Evolutionary conservation across 306 rosid species (phyloP), one percentile per base, ranked within the genome.

Genomic region (peach (Prunus persica)): DNA sequence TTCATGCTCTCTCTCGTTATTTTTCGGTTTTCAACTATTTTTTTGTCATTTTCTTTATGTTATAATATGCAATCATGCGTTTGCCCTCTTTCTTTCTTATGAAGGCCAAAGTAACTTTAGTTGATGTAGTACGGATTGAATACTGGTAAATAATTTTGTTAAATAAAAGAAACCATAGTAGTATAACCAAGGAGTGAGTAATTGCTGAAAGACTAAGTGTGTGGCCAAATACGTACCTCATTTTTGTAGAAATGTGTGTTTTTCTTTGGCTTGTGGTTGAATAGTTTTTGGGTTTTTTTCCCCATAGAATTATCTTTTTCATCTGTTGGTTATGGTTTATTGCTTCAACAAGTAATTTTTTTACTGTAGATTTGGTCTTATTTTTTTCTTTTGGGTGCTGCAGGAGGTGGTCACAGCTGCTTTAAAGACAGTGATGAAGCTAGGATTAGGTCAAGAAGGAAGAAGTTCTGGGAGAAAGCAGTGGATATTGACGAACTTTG

Each of bases 321-420:
- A 25, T 20, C 18, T 67, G 11, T 45, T 41, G 55, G 55, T 8
- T 47, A 43, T 11, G 19, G 32, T 14, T 27, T 27, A 27, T 16
- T 14, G 25, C 58, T 69, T 49, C 27, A 52, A 16, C 74, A 9
- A 46, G 41, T 68, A 47, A 65, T 45, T 5, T 5, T 65, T 5
- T 4, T 47, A 9, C 6, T 75, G 50, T 77, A 12, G 14, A 16
- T 47, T 74, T 13, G 32, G n/a, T 34, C 47, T 9, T 16, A 49
- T 58, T 32, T 24, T 56, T 55, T 80, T 61, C 45, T 49, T 69
- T 45, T 77, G 80, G 56, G 77, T 86, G 73, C 63, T 86, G 78
- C 65, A 89, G 99, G 99, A 41, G 99, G 99, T 50, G 99, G 99
- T 66, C 99, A 96, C 83, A 93, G 97, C 84, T 96, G 99, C 87